Percentiles rank a stretch among this genome's conserved stretches.
These are phyloP conservation scores for Purshia tridentata DNA, from an alignment of 306 rosid species.

Conservation along the genomic window DNA sequence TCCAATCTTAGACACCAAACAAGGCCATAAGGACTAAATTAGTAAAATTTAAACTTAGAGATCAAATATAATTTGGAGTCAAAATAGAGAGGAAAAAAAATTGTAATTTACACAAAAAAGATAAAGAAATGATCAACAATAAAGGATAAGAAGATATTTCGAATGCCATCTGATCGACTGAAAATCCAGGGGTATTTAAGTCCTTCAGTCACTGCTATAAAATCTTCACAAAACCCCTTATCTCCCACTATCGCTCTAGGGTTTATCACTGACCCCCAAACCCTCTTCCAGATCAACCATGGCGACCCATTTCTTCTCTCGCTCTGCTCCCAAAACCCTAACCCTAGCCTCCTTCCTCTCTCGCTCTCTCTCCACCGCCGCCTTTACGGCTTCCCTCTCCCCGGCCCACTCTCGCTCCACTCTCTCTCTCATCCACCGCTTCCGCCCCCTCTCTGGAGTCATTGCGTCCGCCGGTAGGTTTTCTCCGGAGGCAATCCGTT, in stretches of 20 bases:
- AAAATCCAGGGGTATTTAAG: background rate
- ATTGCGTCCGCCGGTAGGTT: constrained; percentile 19
- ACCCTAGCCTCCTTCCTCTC: constrained; percentile 43
- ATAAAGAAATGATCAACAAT: background rate
- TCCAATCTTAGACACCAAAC: too few relatives aligned
- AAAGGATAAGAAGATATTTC: background rate
- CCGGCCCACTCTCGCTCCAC: constrained; percentile 32
- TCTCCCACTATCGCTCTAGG: constrained; percentile 23
- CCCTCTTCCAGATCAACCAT: constrained; percentile 28
- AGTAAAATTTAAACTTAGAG: too few relatives aligned
- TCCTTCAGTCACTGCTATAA: background rate
- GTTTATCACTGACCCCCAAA: constrained; percentile 22
- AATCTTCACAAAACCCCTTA: constrained; percentile 1
- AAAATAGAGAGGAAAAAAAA: too few relatives aligned
- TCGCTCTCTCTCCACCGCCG: constrained; percentile 51
- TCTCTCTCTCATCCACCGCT: constrained; percentile 49
- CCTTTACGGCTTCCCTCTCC: constrained; percentile 30
- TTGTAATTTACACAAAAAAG: background rate
- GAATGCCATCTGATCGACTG: background rate
- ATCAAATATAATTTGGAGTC: too few relatives aligned
- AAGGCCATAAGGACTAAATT: too few relatives aligned
- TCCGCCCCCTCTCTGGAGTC: constrained; percentile 62
- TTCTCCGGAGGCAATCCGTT: constrained; percentile 27
- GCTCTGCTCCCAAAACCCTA: constrained; percentile 58
- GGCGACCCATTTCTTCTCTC: constrained; percentile 60